Evolutionary conservation across 768 basidiomycete genomes (phyloP), one percentile per base, ranked within the genome.

Genomic region (Boletellus emodensis): DNA sequence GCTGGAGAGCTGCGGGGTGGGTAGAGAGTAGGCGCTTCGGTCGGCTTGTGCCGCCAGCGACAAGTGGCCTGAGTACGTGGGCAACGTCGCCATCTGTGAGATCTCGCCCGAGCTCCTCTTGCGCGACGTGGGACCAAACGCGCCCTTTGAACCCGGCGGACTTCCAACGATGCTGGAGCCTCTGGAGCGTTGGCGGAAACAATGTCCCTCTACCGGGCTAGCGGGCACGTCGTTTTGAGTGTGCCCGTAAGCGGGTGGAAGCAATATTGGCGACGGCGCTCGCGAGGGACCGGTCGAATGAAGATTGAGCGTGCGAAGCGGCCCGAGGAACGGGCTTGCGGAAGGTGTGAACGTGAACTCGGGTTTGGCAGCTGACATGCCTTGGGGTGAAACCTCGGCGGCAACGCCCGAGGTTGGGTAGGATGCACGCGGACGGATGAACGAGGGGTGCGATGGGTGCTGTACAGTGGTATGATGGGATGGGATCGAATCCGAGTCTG

Each of bases 281-380:
- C 87, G 79, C 11, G 83, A 85, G 0, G 83, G 80, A 45, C 79
- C 78, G 3, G 84, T 71, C 1, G 83, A 85, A 60, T 88, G 85
- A 39, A 90, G 79, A 59, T 88, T 84, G 51, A 91, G 76, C 6
- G 84, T 84, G 47, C 85, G 78, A 56, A 91, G 69, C 2, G 87
- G 86, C 0, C 84, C 88, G 18, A 91, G 78, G 76, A 91, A 90
- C 1, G 88, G 88, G 52, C 84, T 87, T 2, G 87, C 84, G 17
- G 83, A 84, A 1, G 88, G 88, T 1, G 88, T 89, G 59, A 77
- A 73, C 4, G 66, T 52, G 59, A 73, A 68, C 43, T 73, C 74
- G 20, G 68, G 56, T 38, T 64, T 68, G 48, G 58, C 46, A 36
- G 44, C 52, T 45, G 68, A 44, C 13, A 42, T 26, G 6, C 55